Conservation (phyloP, 192 early-diverging fungal species). For the Podila epigama region DNA sequence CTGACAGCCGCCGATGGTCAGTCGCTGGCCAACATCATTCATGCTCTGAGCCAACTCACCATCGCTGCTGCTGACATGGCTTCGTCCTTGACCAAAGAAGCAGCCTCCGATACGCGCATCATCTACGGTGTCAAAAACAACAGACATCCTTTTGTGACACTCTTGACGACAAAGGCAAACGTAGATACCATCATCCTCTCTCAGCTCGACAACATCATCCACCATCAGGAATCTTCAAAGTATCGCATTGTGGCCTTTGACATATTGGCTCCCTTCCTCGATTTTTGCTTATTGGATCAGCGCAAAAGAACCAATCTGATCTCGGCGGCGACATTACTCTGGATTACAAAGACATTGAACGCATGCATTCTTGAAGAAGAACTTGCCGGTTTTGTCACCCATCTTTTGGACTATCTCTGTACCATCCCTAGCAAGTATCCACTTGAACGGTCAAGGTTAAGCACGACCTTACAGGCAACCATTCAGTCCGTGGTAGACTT, state of each 20-base stretch:
- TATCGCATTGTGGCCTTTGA: slow-evolving; percentile 23
- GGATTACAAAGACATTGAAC: slow-evolving; percentile 35
- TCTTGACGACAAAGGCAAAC: slow-evolving; percentile 15
- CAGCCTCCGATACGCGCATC: neutral
- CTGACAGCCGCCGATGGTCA: slow-evolving; percentile 19
- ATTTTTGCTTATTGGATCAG: slow-evolving; percentile 37
- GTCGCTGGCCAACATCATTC: slow-evolving; percentile 29
- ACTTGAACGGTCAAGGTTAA: slow-evolving; percentile 18
- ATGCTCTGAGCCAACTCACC: slow-evolving; percentile 20
- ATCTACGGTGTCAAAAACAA: slow-evolving; percentile 34
- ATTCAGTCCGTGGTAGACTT: slow-evolving; percentile 26
- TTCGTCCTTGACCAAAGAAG: neutral
- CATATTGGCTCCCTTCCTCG: slow-evolving; percentile 31
- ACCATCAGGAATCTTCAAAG: slow-evolving; percentile 14
- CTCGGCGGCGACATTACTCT: slow-evolving; percentile 16
- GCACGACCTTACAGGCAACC: slow-evolving; percentile 16
- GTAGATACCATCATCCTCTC: slow-evolving; percentile 18
- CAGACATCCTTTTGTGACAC: slow-evolving; percentile 37
- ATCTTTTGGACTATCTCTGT: slow-evolving; percentile 36
- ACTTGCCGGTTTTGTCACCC: slow-evolving; percentile 6
- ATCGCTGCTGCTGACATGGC: slow-evolving; percentile 22
- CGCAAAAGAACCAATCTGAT: slow-evolving; percentile 12
- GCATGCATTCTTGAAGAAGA: slow-evolving; percentile 14
- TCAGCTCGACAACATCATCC: slow-evolving; percentile 30
- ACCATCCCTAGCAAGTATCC: slow-evolving; percentile 19